Base-by-base conservation (phyloP, 2,329 filamentous ascomycete species). In the Moelleriella libera region DNA sequence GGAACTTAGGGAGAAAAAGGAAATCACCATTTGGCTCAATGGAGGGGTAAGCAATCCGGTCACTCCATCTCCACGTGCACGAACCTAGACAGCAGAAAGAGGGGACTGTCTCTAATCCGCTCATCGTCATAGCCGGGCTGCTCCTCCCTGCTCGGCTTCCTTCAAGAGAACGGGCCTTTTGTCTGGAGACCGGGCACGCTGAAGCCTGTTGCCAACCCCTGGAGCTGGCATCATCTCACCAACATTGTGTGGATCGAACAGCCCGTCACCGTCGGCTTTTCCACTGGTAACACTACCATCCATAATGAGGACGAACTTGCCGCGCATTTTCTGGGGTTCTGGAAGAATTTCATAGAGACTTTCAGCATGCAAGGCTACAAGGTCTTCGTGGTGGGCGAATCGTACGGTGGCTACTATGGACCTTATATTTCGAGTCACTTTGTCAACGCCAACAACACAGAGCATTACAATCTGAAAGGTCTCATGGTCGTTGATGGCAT, bases 131-230 rank as follows among this genome's bases (percentile, higher is more conserved):
- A 52, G 46, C 74, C 74, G n/a, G 74, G 73, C 29, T 78, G 73
- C 55, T 71, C 69, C 32, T 84, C 80, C 1, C 69, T 87, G 6
- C 73, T 80, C 53, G 84, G 83, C 6, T 68, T 89, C 2, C 60
- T 90, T 8, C 83, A 86, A 45, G 85, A 90, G 55, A 89, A 88
- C 55, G 85, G 86, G 0, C 82, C 85, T 0, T 83, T 87, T 56
- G 49, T 74, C 5, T 86, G 82, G 82, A 76, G 83, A 58, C 71
- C 77, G 10, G 86, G 86, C 34, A 89, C 83, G 1, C 75, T 71
- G 48, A 69, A 71, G 14, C 83, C 84, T 0, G 69, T 79, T 0
- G 65, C 68, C 43, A 88, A 88, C 58, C 71, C 75, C 0, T 88
- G 82, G 67, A 75, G 75, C n/a, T 89, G 83, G 83, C 76, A 55